These are phyloP conservation scores for Gymnopilus dilepis DNA, from an alignment of 768 basidiomycete genomes.

Conservation along the genomic window DNA sequence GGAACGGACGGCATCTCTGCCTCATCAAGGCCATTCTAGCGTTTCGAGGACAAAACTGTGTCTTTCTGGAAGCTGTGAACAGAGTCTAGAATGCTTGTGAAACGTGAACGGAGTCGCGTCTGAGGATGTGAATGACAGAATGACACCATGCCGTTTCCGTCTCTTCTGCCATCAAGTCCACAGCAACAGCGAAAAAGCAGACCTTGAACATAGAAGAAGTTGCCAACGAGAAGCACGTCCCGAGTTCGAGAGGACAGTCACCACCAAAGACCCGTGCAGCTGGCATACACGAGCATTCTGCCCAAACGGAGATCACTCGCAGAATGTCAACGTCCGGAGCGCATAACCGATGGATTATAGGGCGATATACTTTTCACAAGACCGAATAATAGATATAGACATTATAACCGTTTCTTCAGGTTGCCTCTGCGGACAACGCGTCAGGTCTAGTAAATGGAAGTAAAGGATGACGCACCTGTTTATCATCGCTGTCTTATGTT, in stretches of 20 bases:
- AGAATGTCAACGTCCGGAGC: not conserved
- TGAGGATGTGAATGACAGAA: not conserved
- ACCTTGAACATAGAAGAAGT: too few relatives aligned
- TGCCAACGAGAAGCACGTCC: too few relatives aligned
- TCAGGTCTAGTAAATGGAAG: not conserved
- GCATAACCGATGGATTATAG: not conserved
- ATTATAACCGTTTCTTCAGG: not conserved
- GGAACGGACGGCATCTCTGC: not conserved
- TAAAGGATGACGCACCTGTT: conserved; percentile 13
- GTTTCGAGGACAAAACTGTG: not conserved
- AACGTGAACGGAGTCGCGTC: not conserved
- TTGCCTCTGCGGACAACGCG: not conserved
- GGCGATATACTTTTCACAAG: not conserved
- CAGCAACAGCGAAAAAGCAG: too few relatives aligned
- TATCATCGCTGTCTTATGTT: conserved; percentile 7
- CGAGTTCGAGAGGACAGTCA: too few relatives aligned
- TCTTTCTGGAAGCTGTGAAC: not conserved
- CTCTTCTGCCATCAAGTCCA: not conserved
- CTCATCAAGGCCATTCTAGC: not conserved
- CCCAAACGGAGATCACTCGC: too few relatives aligned
- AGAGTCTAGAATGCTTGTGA: not conserved
- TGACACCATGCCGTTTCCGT: not conserved
- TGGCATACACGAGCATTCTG: too few relatives aligned
- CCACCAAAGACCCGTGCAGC: too few relatives aligned
- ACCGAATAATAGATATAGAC: not conserved